A percentile compares a stretch with the other conserved stretches of the same genome.
Evolutionary conservation across 129 eudicot genomes (phyloP).

Genomic region (Solidago caesia): DNA sequence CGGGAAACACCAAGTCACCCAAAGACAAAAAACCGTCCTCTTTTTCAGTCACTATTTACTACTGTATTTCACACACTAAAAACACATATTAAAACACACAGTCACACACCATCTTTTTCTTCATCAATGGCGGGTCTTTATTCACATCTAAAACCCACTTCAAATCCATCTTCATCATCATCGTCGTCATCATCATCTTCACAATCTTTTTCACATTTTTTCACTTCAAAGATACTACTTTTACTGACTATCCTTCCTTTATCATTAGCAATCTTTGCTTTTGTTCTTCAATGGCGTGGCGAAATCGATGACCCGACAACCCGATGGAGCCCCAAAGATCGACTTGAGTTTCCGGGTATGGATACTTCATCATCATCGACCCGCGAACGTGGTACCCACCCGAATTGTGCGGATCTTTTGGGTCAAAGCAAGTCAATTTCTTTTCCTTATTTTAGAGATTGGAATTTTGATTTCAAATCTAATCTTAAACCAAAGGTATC

Average conservation of each 20-base stretch:
- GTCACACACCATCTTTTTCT: background rate
- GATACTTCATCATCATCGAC: conserved; percentile 17
- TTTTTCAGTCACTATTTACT: too few species aligned
- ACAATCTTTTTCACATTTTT: conserved; percentile 24
- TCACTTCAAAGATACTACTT: conserved; percentile 51
- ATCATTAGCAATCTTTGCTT: conserved; percentile 70
- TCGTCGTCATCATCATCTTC: conserved; percentile 24
- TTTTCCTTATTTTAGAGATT: conserved; percentile 40
- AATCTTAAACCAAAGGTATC: conserved; percentile 44
- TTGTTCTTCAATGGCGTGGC: conserved; percentile 93
- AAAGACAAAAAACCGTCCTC: conserved; percentile 35
- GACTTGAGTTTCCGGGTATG: conserved; percentile 42
- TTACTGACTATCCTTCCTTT: conserved; percentile 72
- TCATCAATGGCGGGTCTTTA: conserved; percentile 48
- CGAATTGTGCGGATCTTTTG: conserved; percentile 41
- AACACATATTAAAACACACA: conserved; percentile 1
- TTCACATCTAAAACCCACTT: conserved; percentile 36
- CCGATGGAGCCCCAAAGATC: conserved; percentile 37
- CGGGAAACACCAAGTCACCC: conserved; percentile 26
- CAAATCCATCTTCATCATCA: conserved; percentile 8
- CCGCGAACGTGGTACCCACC: background rate
- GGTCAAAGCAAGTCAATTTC: conserved; percentile 33
- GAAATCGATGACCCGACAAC: conserved; percentile 47
- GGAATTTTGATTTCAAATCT: conserved; percentile 31
- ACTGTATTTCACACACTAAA: background rate